These are phyloP conservation scores for Penicillium paneum DNA, from an alignment of 2,329 filamentous ascomycete genomes.

Conservation along the genomic window DNA sequence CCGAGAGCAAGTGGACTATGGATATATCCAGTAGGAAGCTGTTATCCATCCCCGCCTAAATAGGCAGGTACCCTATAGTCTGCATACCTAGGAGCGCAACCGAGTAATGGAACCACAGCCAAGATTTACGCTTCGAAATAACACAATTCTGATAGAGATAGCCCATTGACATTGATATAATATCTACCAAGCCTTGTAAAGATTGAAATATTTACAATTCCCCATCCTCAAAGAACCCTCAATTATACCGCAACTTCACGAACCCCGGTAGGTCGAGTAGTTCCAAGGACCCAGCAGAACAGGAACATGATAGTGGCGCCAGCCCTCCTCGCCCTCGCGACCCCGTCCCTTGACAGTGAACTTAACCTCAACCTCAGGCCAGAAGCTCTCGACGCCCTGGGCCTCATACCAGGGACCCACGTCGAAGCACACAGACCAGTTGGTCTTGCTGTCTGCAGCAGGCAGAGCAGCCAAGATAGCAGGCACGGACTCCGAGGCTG, in stretches of 20 bases:
- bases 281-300: constrained; percentile 51
- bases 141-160: neutral
- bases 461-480: constrained; percentile 36
- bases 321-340: constrained; percentile 40
- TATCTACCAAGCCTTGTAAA: neutral
- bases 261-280: constrained; percentile 52
- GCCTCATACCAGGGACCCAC: constrained; percentile 48
- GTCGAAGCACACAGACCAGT: constrained; percentile 47
- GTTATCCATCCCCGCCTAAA: neutral
- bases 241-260: constrained; percentile 13
- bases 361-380: constrained; percentile 51
- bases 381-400: constrained; percentile 49
- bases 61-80: neutral
- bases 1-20: neutral
- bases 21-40: neutral
- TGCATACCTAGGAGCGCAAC: neutral
- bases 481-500: constrained; percentile 24
- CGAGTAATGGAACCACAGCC: neutral
- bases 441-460: constrained; percentile 38
- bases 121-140: neutral
- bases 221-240: neutral
- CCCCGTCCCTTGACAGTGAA: constrained; percentile 48
- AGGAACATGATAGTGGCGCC: constrained; percentile 52
- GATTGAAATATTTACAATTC: neutral
- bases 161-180: neutral